Conservation (phyloP, 768 basidiomycete species). For the Hypholoma sublateritium region DNA sequence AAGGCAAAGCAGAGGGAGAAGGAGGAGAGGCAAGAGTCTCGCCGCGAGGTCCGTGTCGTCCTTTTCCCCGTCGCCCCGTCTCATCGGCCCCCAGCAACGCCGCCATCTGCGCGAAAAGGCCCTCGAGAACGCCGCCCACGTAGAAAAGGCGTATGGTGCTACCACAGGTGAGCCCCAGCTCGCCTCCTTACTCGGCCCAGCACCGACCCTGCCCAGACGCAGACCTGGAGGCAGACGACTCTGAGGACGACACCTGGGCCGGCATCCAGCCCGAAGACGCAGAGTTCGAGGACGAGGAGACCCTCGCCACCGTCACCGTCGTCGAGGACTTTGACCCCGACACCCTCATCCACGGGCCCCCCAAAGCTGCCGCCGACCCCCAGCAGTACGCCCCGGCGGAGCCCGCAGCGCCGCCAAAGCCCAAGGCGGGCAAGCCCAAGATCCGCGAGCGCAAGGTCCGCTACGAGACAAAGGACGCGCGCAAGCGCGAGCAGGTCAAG, state of each 20-base stretch:
- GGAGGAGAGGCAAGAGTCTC: constrained; percentile 67
- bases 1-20: constrained; percentile 79
- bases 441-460: constrained; percentile 44
- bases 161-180: constrained; percentile 35
- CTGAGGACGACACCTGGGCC: constrained; percentile 49
- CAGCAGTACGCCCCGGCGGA: constrained; percentile 7
- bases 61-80: constrained; percentile 13
- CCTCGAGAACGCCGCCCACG: constrained; percentile 68
- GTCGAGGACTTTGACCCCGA: constrained; percentile 89
- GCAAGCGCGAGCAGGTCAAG: constrained; percentile 60
- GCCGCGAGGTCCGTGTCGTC: constrained; percentile 61
- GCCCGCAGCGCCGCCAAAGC: constrained; percentile 4
- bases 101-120: constrained; percentile 78
- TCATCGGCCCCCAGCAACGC: constrained; percentile 56
- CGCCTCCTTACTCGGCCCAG: constrained; percentile 3
- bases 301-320: constrained; percentile 86
- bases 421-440: constrained; percentile 20
- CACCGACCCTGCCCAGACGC: constrained; percentile 6
- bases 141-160: constrained; percentile 73
- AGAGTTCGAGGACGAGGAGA: constrained; percentile 82
- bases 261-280: constrained; percentile 52
- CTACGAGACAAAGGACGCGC: constrained; percentile 71
- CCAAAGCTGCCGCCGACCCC: constrained; percentile 15
- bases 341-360: constrained; percentile 50
- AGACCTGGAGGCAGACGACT: constrained; percentile 29